Evolutionary conservation across 176 grass and related monocot species (phyloP), one percentile per base, ranked within the genome.

Genomic region (Paspalum vaginatum): DNA sequence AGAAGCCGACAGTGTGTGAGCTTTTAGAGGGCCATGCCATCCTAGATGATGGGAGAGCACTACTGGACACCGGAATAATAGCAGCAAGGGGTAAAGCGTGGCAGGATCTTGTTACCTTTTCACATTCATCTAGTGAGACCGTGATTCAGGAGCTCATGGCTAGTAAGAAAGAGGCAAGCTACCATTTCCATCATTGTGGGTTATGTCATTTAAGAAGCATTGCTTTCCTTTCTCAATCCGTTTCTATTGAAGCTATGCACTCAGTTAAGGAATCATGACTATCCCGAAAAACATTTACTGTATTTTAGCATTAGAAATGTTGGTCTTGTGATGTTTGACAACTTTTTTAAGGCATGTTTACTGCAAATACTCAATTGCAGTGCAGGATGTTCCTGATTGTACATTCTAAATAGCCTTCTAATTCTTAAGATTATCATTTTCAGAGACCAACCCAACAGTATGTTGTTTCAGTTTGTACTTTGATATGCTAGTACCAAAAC

Each of bases 31-130:
- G 81, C 12, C 72, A 87, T 65, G 95, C 95, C 18, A 85, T 94
- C 69, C 81, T 85, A 45, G 79, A 88, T 56, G 95, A 94, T 79
- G 92, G 95, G 21, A 94, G 83, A 78, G 70, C 89, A 83, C 46
- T 98, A 57, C 88, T 98, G 80, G 95, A 98, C 85, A 98, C 95
- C 7, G 92, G 95, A 52, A 92, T 98, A 81, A 94, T 98, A 87
- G 88, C 92, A 20, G 90, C 81, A 25, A 89, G 78, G 85, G 95
- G 92, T 38, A 91, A 92, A 84, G 90, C 95, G 40, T 98, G 95
- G 92, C 63, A 76, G 69, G 85, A 94, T n/a, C 87, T 98, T 75
- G 59, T 98, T 72, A 44, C 70, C 66, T 68, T 98, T 76, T 77
- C 90, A 20, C 85, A 80, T 75, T 85, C 89, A 72, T 93, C 88